Evolutionary conservation across 768 basidiomycete genomes (phyloP), one percentile per base, ranked within the genome.

Genomic region (Imleria badia): DNA sequence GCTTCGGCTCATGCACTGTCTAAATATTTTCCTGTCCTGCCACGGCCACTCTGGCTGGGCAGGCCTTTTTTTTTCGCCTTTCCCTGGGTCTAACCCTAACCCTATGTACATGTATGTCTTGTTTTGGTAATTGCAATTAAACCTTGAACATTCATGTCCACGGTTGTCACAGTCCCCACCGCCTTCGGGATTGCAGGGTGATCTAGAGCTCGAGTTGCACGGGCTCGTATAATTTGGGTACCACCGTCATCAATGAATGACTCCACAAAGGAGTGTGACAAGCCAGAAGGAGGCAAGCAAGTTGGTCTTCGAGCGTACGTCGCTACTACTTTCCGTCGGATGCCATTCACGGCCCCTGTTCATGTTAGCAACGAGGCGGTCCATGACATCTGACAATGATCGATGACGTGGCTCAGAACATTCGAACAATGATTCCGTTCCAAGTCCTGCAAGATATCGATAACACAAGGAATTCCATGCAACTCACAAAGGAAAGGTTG

Each of bases 231-330:
- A 90, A 91, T 60, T 75, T 92, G 8, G 89, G 89, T 22, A 89
- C 89, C 6, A 91, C 90, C 0, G 89, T 91, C 20, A 85, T 91
- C 63, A 88, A 86, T 44, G 90, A 88, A 86, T 44, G 90, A 92
- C 67, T 83, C 87, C 4, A 88, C 87, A 14, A 91, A 89, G 70
- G 89, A 90, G 61, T 80, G 83, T 46, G 87, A 88, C 60, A 86
- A 84, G 54, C 79, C 82, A 13, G 84, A 79, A 3, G 84, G 81
- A 1, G 84, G 79, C 20, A 92, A 91, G 66, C 87, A 84, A 60
- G 89, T 91, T 29, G 90, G 88, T n/a, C 69, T 80, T 48, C 76
- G 87, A 65, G 89, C 87, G 89, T 90, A 73, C 56, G 81, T 66
- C 45, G 13, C 34, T 6, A 3, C 30, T 17, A 12, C 12, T 13